A percentile compares a stretch with the other conserved stretches of the same genome.
Conservation (phyloP, 176 grass and related monocot genomes). For the Saccharum officinarum region DNA sequence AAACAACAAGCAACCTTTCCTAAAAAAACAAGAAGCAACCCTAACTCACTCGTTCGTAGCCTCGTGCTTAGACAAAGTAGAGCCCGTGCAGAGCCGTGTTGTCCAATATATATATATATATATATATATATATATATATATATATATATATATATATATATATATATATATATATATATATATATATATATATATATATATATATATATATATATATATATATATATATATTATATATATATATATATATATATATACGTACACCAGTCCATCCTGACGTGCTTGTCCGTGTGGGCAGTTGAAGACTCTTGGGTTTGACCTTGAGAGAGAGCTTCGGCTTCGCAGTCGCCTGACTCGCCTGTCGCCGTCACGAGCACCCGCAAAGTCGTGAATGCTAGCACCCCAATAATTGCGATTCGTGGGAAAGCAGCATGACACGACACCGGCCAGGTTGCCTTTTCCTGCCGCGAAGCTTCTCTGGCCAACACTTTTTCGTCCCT, state of each 20-base stretch:
- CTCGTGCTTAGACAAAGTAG: background rate
- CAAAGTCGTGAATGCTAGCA: background rate
- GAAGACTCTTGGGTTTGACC: no score
- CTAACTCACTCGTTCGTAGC: background rate
- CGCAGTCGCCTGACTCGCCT: no score
- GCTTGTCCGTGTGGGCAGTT: background rate
- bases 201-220: no score
- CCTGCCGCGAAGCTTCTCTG: background rate
- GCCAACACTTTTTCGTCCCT: background rate
- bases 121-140: no score
- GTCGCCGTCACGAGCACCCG: background rate
- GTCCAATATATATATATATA: no score
- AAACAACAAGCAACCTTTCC: no score
- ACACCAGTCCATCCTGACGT: background rate
- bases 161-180: no score
- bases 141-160: no score
- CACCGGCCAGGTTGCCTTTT: background rate
- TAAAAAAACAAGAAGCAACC: no score
- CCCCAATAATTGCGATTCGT: slow-evolving; percentile 8
- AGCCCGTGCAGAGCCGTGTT: background rate
- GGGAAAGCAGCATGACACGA: background rate
- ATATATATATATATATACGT: background rate
- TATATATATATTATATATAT: no score
- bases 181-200: no score
- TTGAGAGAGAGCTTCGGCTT: background rate